Percentiles rank a stretch among this genome's conserved stretches.
These are phyloP conservation scores for Cynara cardunculus DNA, from an alignment of 129 eudicot species.

Conservation along the genomic window DNA sequence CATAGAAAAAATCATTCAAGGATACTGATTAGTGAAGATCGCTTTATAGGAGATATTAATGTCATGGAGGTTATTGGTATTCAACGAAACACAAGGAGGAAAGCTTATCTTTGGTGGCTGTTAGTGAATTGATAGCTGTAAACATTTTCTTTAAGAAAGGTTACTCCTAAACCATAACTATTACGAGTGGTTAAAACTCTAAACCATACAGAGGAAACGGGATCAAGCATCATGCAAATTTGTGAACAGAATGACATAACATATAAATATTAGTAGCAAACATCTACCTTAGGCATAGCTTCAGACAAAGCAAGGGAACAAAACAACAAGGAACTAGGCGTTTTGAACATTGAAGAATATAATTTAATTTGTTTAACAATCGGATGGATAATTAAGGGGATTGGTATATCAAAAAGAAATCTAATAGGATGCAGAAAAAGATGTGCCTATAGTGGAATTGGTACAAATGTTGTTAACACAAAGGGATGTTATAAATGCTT, in stretches of 20 bases:
- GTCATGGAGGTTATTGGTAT: too few relatives aligned
- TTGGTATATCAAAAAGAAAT: not conserved
- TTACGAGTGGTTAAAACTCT: too few relatives aligned
- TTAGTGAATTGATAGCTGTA: not conserved
- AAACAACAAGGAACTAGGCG: too few relatives aligned
- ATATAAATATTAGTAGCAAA: too few relatives aligned
- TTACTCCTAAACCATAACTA: not conserved
- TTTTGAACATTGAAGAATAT: too few relatives aligned
- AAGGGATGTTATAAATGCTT: not conserved
- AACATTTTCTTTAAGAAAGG: not conserved
- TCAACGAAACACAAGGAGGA: not conserved
- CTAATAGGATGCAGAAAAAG: not conserved
- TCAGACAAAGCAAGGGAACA: too few relatives aligned
- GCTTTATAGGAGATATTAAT: not conserved
- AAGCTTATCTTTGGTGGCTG: not conserved
- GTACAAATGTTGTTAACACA: not conserved
- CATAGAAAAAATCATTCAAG: not conserved
- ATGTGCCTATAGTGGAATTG: not conserved
- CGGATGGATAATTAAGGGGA: not conserved
- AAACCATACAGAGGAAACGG: too few relatives aligned
- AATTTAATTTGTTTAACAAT: too few relatives aligned
- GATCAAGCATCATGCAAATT: too few relatives aligned
- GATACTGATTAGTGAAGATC: not conserved
- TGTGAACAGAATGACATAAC: too few relatives aligned
- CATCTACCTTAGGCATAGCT: too few relatives aligned